These are phyloP conservation scores for Schizothecium vesticola DNA, from an alignment of 495 filamentous ascomycete genomes.

Conservation along the genomic window DNA sequence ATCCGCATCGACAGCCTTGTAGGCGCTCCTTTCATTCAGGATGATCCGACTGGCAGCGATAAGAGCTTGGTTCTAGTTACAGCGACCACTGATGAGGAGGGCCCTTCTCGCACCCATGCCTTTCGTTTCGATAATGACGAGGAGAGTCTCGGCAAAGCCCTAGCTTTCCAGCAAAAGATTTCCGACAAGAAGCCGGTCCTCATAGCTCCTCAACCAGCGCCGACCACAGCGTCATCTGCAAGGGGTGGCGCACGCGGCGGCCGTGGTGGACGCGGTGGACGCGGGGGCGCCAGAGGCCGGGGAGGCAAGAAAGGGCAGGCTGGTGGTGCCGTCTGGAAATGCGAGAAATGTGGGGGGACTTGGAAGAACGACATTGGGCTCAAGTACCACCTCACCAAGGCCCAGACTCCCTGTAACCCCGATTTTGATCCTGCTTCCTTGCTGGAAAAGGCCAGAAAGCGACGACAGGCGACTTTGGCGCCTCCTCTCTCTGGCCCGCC, in stretches of 20 bases:
- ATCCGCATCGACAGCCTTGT: conserved; percentile 16
- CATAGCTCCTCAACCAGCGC: background rate
- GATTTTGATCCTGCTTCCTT: conserved; percentile 33
- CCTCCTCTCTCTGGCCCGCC: conserved; percentile 24
- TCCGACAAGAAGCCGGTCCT: background rate
- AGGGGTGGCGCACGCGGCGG: conserved; percentile 16
- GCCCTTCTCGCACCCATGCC: conserved; percentile 7
- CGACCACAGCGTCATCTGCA: conserved; percentile 9
- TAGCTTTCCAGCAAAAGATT: conserved; percentile 10
- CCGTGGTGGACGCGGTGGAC: conserved; percentile 15
- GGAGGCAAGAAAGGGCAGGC: conserved; percentile 14
- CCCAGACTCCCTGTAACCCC: conserved; percentile 46
- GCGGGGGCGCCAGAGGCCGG: conserved; percentile 7
- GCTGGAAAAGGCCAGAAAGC: conserved; percentile 20
- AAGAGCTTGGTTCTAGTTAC: conserved; percentile 14
- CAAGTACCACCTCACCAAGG: conserved; percentile 48
- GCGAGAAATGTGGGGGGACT: conserved; percentile 41
- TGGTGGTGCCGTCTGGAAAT: conserved; percentile 25
- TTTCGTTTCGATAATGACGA: conserved; percentile 16
- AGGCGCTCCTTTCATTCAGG: conserved; percentile 9
- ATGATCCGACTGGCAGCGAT: conserved; percentile 15
- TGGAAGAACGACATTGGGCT: conserved; percentile 52
- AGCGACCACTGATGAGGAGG: background rate
- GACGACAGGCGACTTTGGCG: conserved; percentile 19
- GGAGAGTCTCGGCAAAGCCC: conserved; percentile 8